phyloP scores from a whole-genome alignment of 768 basidiomycete species.

The Leccinum obscurum region DNA sequence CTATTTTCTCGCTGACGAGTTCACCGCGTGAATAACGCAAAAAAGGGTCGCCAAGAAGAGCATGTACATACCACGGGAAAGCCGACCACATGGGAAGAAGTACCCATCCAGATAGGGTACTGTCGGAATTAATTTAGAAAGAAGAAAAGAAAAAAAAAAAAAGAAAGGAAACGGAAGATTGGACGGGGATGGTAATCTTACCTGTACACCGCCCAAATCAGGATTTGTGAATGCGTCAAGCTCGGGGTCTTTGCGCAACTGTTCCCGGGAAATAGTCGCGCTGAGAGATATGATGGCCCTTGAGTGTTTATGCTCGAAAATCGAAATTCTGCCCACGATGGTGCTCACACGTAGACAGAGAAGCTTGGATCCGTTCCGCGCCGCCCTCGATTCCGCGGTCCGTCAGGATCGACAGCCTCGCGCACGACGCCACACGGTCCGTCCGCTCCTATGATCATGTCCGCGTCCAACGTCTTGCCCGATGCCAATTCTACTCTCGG shows the following conservation, averaged over 20 bases:
- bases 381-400: conserved; percentile 22
- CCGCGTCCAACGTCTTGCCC: conserved; percentile 45
- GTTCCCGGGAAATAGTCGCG: conserved; percentile 40
- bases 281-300: conserved; percentile 21
- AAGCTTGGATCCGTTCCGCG: conserved; percentile 25
- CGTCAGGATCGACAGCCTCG: conserved; percentile 27
- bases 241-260: conserved; percentile 41
- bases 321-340: background rate
- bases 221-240: conserved; percentile 27
- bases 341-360: conserved; percentile 44
- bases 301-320: conserved; percentile 4
- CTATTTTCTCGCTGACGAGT: conserved; percentile 32
- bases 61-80: conserved; percentile 18
- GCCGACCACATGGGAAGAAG: conserved; percentile 13
- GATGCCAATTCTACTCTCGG: conserved; percentile 36
- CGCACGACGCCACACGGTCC: conserved; percentile 46
- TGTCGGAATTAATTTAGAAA: background rate
- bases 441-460: conserved; percentile 60
- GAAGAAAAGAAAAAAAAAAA: background rate
- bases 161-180: background rate
- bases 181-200: background rate
- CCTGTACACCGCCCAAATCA: conserved; percentile 17
- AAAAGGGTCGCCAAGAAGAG: background rate
- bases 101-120: conserved; percentile 26
- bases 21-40: background rate